Conservation (phyloP, 169 alveolate species). For the Perkinsus marinus region DNA sequence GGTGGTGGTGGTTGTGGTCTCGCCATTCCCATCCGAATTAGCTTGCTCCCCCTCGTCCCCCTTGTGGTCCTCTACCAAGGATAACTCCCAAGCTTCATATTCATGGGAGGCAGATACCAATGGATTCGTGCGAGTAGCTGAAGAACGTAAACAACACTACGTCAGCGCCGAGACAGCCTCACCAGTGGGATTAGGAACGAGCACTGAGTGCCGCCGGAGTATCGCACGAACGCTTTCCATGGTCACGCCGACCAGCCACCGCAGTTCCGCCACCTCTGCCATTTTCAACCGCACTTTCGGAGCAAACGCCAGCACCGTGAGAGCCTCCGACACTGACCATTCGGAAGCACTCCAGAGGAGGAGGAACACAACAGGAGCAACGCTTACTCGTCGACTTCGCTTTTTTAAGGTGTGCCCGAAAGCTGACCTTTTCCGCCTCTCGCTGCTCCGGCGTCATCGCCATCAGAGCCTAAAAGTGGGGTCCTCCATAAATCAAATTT, state of each 20-base stretch:
- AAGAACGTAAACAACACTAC: not conserved
- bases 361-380: not conserved
- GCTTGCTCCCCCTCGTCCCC: not conserved
- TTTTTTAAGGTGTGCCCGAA: not conserved
- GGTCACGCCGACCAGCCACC: not conserved
- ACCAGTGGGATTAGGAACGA: not conserved
- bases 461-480: not conserved
- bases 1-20: not conserved
- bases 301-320: not conserved
- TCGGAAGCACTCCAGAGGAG: not conserved
- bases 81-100: not conserved
- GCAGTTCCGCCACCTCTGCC: not conserved
- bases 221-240: not conserved
- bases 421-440: not conserved
- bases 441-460: not conserved
- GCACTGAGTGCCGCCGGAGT: not conserved
- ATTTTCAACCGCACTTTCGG: not conserved
- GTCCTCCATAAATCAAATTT: not conserved
- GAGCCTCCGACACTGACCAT: not conserved
- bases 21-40: not conserved
- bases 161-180: not conserved
- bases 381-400: not conserved
- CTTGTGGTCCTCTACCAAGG: not conserved
- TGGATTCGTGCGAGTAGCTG: not conserved
- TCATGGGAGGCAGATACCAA: not conserved